Evolutionary conservation across 768 basidiomycete species (phyloP).

Genomic region (Coprinellus aureogranulatus): DNA sequence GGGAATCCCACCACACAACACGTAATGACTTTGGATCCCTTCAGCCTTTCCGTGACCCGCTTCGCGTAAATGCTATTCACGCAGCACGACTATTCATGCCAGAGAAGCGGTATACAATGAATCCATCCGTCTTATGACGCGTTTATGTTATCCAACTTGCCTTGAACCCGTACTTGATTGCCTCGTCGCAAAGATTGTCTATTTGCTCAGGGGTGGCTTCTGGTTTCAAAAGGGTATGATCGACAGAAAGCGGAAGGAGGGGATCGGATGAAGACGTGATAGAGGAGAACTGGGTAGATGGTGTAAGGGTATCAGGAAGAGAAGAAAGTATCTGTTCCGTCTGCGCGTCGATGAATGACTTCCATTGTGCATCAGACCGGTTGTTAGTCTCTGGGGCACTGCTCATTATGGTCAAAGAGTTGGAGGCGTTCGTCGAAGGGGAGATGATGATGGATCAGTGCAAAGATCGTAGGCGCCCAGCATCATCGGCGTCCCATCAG

Average conservation of each 20-base stretch:
- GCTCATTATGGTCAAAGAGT: not conserved
- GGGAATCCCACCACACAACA: conserved; percentile 55
- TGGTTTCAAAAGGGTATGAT: conserved; percentile 51
- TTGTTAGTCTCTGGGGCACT: not conserved
- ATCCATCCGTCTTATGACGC: not conserved
- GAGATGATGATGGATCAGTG: no score
- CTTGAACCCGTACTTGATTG: conserved; percentile 48
- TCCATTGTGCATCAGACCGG: conserved; percentile 12
- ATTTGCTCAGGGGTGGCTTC: conserved; percentile 46
- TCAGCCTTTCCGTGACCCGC: conserved; percentile 38
- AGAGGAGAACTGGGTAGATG: not conserved
- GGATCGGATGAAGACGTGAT: conserved; percentile 23
- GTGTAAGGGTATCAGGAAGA: not conserved
- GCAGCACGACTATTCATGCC: conserved; percentile 43
- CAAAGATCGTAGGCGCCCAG: no score
- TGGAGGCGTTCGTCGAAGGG: no score
- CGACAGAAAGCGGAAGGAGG: conserved; percentile 38
- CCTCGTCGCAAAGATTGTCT: conserved; percentile 47
- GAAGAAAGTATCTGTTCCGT: not conserved
- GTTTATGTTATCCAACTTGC: conserved; percentile 19
- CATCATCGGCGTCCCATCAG: no score
- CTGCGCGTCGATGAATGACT: conserved; percentile 6
- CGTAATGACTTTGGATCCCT: conserved; percentile 36
- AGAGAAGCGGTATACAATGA: not conserved
- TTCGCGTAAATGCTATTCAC: conserved; percentile 46